A percentile compares a stretch with the other conserved stretches of the same genome.
Evolutionary conservation across 2,329 filamentous ascomycete genomes (phyloP).

Genomic region (Pseudogymnoascus sp.): DNA sequence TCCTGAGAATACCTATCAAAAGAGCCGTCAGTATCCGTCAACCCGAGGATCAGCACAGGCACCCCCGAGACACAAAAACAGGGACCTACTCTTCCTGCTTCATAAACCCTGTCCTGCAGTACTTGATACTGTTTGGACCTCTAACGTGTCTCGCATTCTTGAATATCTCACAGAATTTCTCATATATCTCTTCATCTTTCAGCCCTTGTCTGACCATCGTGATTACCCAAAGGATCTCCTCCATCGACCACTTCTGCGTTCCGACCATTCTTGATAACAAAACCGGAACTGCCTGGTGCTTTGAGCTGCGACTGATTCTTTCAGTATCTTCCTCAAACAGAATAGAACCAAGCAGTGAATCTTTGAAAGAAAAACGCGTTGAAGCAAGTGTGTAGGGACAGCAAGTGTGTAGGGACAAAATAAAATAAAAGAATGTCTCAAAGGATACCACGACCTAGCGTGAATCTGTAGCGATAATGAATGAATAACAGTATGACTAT

Average conservation of each 20-base stretch:
- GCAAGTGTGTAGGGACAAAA: not conserved
- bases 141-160: not conserved
- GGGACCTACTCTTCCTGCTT: not conserved
- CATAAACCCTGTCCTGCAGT: conserved; percentile 2
- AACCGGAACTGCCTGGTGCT: not conserved
- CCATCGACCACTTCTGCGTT: conserved; percentile 1
- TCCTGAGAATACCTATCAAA: conserved; percentile 1
- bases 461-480: not conserved
- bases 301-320: not conserved
- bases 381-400: not conserved
- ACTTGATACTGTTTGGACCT: conserved; percentile 4
- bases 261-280: not conserved
- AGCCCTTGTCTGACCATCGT: not conserved
- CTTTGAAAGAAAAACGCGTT: not conserved
- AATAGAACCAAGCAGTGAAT: not conserved
- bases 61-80: not conserved
- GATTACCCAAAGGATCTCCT: conserved; percentile 8
- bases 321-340: not conserved
- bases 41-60: not conserved
- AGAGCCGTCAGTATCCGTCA: not conserved
- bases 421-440: not conserved
- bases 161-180: conserved; percentile 1
- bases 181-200: not conserved
- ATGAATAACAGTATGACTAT: not conserved
- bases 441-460: not conserved